A percentile compares a stretch with the other conserved stretches of the same genome.
Conservation (phyloP, 2,329 filamentous ascomycete species). For the Venturiaceae sp. region DNA sequence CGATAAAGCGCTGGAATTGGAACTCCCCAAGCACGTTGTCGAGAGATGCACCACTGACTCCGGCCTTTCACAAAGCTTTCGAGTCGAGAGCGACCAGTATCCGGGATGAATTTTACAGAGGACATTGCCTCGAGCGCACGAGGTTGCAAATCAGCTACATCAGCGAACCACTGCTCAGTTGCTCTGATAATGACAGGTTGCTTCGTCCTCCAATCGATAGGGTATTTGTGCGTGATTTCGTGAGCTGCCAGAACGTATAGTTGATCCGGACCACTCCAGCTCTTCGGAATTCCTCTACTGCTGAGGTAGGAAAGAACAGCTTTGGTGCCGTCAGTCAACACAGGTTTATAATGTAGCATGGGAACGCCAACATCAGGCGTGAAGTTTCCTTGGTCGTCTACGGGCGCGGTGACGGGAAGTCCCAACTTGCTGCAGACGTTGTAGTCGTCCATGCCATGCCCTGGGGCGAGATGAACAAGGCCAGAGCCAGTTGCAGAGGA, state of each 20-base stretch:
- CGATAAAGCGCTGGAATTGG: constrained; percentile 88
- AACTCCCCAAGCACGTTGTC: constrained; percentile 92
- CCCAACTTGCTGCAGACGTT: constrained; percentile 62
- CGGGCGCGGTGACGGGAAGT: constrained; percentile 64
- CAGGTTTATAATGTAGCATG: constrained; percentile 58
- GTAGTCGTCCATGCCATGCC: constrained; percentile 96
- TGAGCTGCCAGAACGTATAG: constrained; percentile 55
- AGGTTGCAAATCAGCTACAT: constrained; percentile 74
- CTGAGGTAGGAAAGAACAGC: constrained; percentile 60
- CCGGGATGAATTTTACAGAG: constrained; percentile 68
- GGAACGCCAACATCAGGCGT: constrained; percentile 66
- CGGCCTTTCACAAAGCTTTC: constrained; percentile 79
- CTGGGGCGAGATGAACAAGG: constrained; percentile 88
- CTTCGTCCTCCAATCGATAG: constrained; percentile 96
- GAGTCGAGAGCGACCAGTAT: constrained; percentile 61
- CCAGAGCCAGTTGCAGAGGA: constrained; percentile 85
- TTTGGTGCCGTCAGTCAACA: constrained; percentile 59
- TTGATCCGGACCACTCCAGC: neutral
- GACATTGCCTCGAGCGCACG: constrained; percentile 61
- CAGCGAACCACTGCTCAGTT: constrained; percentile 96
- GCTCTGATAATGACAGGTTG: constrained; percentile 82
- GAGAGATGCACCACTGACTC: constrained; percentile 96
- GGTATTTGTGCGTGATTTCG: constrained; percentile 80
- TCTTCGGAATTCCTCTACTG: neutral
- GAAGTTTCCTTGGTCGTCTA: constrained; percentile 73